Evolutionary conservation across 2,329 filamentous ascomycete genomes (phyloP).

Genomic region (Ophiostoma sp.): DNA sequence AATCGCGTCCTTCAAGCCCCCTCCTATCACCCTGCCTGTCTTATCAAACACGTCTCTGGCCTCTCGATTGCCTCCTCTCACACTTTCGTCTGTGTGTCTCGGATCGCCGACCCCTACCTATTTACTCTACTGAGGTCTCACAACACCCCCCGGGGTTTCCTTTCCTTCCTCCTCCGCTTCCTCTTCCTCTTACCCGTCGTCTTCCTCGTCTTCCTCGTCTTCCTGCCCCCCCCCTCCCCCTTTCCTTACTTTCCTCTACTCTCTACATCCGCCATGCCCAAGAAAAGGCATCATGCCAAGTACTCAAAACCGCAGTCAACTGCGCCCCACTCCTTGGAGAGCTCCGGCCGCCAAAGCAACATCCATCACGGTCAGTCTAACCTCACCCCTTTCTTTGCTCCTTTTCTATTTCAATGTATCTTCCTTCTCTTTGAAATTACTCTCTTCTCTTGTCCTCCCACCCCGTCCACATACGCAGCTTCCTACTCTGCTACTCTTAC

Average conservation of each 20-base stretch:
- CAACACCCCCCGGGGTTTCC: conserved; percentile 14
- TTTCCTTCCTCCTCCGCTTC: neutral
- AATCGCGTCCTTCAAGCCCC: neutral
- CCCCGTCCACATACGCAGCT: neutral
- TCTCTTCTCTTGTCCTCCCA: conserved; percentile 20
- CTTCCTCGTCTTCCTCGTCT: no score
- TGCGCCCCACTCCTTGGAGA: conserved; percentile 45
- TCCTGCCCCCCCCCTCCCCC: neutral
- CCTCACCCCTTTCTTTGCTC: neutral
- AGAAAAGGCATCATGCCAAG: conserved; percentile 53
- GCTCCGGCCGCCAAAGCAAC: conserved; percentile 30
- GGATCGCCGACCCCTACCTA: conserved; percentile 13
- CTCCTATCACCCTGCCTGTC: neutral
- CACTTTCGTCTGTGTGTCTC: conserved; percentile 19
- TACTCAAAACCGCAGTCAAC: conserved; percentile 56
- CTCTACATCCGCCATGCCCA: conserved; percentile 49
- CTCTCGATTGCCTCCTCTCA: neutral
- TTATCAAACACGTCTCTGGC: neutral
- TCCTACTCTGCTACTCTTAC: neutral
- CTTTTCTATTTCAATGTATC: neutral
- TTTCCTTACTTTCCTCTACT: neutral
- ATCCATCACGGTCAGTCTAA: conserved; percentile 25
- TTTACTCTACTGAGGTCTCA: conserved; percentile 17
- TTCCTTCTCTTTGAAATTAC: neutral
- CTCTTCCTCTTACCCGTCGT: neutral